Evolutionary conservation across 2,329 filamentous ascomycete genomes (phyloP).

Genomic region (Colletotrichum truncatum): DNA sequence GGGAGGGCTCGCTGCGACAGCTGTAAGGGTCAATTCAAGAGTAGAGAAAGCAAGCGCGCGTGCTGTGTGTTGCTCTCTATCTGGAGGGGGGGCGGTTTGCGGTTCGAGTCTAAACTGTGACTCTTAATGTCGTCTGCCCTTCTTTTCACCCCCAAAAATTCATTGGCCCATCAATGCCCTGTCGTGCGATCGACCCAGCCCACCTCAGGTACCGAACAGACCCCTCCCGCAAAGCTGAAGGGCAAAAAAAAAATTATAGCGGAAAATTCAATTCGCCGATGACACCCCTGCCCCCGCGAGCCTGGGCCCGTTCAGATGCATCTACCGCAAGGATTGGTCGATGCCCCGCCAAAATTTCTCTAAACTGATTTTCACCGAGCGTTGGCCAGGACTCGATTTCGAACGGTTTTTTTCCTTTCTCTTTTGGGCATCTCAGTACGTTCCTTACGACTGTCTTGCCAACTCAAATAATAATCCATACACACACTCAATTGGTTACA

Average conservation of each 20-base stretch:
- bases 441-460: neutral
- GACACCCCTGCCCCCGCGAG: neutral
- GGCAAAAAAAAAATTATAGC: neutral
- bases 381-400: neutral
- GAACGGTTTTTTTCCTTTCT: neutral
- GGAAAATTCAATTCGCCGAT: slow-evolving; percentile 29
- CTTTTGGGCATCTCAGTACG: neutral
- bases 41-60: neutral
- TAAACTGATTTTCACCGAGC: slow-evolving; percentile 19
- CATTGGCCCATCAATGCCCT: slow-evolving; percentile 9
- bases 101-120: neutral
- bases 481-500: no score
- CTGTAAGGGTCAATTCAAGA: neutral
- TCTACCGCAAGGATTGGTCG: slow-evolving; percentile 28
- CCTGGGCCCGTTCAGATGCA: slow-evolving; percentile 14
- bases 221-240: neutral
- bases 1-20: neutral
- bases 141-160: neutral
- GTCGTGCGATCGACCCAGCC: slow-evolving; percentile 15
- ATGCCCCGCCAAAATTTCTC: slow-evolving; percentile 33
- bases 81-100: neutral
- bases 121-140: slow-evolving; percentile 12
- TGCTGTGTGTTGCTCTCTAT: slow-evolving; percentile 1
- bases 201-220: slow-evolving; percentile 11
- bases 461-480: neutral